Base-by-base conservation (phyloP, 73 alveolate genomes). In the Uronychia binucleata region DNA sequence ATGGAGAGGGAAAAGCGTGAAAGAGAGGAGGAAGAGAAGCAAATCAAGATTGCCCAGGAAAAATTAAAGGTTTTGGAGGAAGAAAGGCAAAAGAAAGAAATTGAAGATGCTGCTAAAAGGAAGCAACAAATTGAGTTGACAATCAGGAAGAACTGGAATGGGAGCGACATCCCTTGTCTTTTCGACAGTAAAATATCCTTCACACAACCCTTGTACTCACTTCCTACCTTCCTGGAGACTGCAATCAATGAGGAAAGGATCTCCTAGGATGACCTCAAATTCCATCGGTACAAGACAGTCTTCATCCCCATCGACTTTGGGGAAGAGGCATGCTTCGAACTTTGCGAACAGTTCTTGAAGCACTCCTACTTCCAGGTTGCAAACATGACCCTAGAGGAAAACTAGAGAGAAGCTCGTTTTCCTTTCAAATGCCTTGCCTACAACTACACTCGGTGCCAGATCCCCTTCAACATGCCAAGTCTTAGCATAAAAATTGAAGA, bases 341-440 rank as follows among this genome's bases (percentile, higher is more conserved):
- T 75, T 1, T 28, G 28, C 58, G 59, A 28, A 5, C 30, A 75
- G 19, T 75, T 75, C 81, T 13, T 75, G 27, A 28, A 26, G 58
- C 28, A 75, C 81, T 75, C 81, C 25, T 8, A 1, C 5, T 26
- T 75, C 46, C 28, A 75, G 27, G 58, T 75, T 5, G 5, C 57
- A 1, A 75, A 30, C 5, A 25, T 8, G 32, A 30, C 46, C 46
- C 67, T 46, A 11, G n/a, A 46, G 19, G 32, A 75, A 25, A 30
- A 28, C 27, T 35, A 8, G 30, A 13, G n/a, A 28, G 81, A 13
- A 5, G 27, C 28, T 8, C 25, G n/a, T 25, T 85, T 85, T 75
- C 86, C 86, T 33, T 85, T 85, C 81, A 85, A 85, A 77, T 85
- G 91, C 81, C 33, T 85, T 0, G 86, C 84, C 30, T 75, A 26